Evolutionary conservation across 441 rosid genomes (phyloP), one percentile per base, ranked within the genome.

Genomic region (Geranium incanum): DNA sequence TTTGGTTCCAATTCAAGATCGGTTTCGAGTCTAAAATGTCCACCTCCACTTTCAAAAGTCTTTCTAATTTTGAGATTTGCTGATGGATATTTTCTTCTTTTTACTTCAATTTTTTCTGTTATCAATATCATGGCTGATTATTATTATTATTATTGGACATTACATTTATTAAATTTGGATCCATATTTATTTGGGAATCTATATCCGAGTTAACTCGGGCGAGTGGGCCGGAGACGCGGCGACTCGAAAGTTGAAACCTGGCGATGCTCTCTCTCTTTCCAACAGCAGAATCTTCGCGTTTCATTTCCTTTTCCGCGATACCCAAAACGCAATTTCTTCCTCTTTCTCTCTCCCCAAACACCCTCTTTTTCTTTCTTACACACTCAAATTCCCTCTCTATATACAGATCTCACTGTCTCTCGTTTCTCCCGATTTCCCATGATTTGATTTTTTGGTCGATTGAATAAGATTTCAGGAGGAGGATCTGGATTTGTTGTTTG

Each of bases 301-400:
- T 16, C 9, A 57, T 57, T 57, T 57, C 18, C 63, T 23, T 15
- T 57, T 18, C 18, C 63, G 63, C 63, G 11, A 45, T 11, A 45
- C 52, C 52, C 11, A 45, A 45, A 45, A 45, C 2, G 3, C 52
- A 45, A 0, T 45, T 45, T 45, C 52, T 45, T 7, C 9, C 63
- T 16, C 63, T 57, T 57, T 57, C 63, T 57, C 28, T 57, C 23
- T 57, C 63, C 63, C 63, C 63, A 57, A 57, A 57, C 63, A 16
- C 63, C 63, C 28, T 57, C 28, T 57, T 57, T 57, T 18, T 19
- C 9, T 19, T 57, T 57, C 63, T 15, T 57, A 0, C 63, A 57
- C 63, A 57, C 9, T 57, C 16, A 3, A 16, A 16, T 57, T 19
- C 18, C 62, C 23, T 57, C 23, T 57, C 16, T 57, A 16, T 57